A percentile compares a stretch with the other conserved stretches of the same genome.
Conservation (phyloP, 129 eudicot species). For the Lonicera japonica region DNA sequence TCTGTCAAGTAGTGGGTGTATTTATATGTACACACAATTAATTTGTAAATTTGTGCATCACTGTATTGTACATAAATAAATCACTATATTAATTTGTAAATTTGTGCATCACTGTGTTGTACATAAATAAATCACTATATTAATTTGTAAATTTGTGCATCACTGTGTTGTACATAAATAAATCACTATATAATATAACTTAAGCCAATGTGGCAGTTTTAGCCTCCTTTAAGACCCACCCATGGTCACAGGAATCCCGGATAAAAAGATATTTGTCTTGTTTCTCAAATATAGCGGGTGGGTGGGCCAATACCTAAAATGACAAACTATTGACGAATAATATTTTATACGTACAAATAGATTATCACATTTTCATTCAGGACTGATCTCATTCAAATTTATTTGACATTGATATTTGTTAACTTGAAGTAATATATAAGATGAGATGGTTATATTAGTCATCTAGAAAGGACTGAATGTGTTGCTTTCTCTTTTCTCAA, state of each 20-base stretch:
- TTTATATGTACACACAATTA: too few species aligned
- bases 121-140: too few species aligned
- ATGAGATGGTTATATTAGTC: neutral
- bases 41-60: too few species aligned
- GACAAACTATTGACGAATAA: neutral
- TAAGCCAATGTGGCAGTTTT: too few species aligned
- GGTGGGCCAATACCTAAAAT: neutral
- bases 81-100: too few species aligned
- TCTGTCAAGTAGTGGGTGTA: neutral
- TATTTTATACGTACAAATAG: neutral
- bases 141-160: too few species aligned
- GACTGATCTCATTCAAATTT: neutral
- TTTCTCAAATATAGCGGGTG: neutral
- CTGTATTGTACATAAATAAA: too few species aligned
- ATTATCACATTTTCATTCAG: neutral
- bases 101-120: too few species aligned
- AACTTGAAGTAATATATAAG: too few species aligned
- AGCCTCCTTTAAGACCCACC: neutral
- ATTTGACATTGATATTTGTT: neutral
- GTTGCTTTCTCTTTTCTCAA: neutral
- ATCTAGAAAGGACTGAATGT: neutral
- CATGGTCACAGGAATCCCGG: neutral
- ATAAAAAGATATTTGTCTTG: neutral
- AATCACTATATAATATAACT: too few species aligned
- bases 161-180: too few species aligned